Base-by-base conservation (phyloP, 2,329 filamentous ascomycete genomes). In the Pseudodiploospora longispora region DNA sequence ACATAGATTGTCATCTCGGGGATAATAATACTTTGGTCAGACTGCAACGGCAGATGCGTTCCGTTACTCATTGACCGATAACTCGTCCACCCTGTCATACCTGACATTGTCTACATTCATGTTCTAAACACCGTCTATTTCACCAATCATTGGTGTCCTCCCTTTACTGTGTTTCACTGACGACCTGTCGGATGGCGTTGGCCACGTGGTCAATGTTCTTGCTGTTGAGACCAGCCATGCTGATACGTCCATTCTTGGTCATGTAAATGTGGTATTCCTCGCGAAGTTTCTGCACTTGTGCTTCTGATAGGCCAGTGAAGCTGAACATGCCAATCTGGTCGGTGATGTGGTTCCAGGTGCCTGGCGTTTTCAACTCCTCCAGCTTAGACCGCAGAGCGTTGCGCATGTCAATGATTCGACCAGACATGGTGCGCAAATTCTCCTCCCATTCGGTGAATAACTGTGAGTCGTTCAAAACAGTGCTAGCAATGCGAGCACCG, bases 321-420 rank as follows among this genome's bases (percentile, higher is more conserved):
- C 84, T 91, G 71, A 98, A 98, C 93, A 98, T 98, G 70, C 93
- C 93, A 61, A 98, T 98, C 76, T 98, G 93, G 58, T 94, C 87
- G 10, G 90, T 96, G 63, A 98, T 95, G 69, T 98, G 93, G 60
- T 90, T 87, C 93, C 93, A 98, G 10, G 78, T 85, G 30, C 91
- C 91, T 0, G 91, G 91, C 0, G 93, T 96, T 30, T 79, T 80
- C 47, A 91, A 76, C 59, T 82, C 80, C 69, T 97, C 91, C 8
- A 98, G 79, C 66, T 90, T 87, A 44, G 71, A 69, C 41, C 87
- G 79, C 55, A 98, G 71, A 4, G 78, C 80, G 59, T 80, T 80
- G 51, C 93, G 83, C 93, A 97, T 98, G 60, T 80, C 78, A 53
- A 87, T 91, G 71, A 98, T 98, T 51, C 93, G 85, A 27, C 93